phyloP scores from a whole-genome alignment of 2,329 filamentous ascomycete genomes.

The Chaetoscypha palmicola region DNA sequence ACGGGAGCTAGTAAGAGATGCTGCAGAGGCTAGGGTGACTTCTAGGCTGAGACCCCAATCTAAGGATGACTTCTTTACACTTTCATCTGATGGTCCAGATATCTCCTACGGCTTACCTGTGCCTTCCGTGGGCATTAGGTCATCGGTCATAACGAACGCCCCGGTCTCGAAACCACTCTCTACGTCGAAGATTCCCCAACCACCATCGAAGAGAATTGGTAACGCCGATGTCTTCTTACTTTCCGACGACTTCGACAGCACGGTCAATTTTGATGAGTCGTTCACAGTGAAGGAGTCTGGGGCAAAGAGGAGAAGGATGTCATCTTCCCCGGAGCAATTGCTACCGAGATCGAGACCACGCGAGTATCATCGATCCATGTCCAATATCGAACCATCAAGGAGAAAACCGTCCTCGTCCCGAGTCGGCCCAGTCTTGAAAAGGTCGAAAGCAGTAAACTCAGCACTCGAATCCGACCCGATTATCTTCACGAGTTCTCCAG shows the following conservation, averaged over 20 bases:
- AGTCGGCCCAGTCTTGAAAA: background rate
- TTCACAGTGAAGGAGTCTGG: background rate
- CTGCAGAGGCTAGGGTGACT: background rate
- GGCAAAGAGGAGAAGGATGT: conserved; percentile 10
- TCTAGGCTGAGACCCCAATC: background rate
- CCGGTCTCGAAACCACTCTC: background rate
- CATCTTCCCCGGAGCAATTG: conserved; percentile 1
- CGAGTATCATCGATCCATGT: conserved; percentile 14
- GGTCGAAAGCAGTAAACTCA: conserved; percentile 24
- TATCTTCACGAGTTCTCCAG: conserved; percentile 17
- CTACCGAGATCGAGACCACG: background rate
- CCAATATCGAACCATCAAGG: conserved; percentile 33
- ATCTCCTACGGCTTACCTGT: background rate
- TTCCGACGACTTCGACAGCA: conserved; percentile 11
- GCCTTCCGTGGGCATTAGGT: background rate
- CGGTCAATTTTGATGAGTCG: conserved; percentile 7
- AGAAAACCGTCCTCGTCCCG: conserved; percentile 12
- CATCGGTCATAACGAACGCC: background rate
- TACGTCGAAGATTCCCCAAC: background rate
- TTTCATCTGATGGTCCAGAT: background rate
- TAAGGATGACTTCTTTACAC: background rate
- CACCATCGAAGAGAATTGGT: background rate
- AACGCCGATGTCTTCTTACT: conserved; percentile 5
- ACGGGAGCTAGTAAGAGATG: background rate
- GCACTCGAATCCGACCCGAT: conserved; percentile 18